These are phyloP conservation scores for Saksenaea vasiformis DNA, from an alignment of 371 early-diverging fungal species.

Conservation along the genomic window DNA sequence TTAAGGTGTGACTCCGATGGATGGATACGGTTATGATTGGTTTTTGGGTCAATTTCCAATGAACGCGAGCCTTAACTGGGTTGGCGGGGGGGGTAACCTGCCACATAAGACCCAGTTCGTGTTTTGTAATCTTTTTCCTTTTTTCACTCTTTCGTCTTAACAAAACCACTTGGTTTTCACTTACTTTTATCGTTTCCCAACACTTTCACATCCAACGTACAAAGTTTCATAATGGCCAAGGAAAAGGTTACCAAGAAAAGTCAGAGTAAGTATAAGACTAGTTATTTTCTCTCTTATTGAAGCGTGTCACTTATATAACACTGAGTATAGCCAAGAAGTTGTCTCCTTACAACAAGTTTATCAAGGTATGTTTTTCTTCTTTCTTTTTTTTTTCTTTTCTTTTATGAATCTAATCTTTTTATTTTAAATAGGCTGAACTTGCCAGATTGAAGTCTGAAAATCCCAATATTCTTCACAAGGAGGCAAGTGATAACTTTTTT, in stretches of 20 bases:
- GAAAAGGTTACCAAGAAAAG: conserved; percentile 25
- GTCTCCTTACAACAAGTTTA: conserved; percentile 69
- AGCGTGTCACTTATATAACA: conserved; percentile 3
- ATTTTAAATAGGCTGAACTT: conserved; percentile 52
- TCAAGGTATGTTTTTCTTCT: conserved; percentile 51
- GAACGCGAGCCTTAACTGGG: background rate
- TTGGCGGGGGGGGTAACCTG: background rate
- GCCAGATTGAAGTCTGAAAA: conserved; percentile 63
- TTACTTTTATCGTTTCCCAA: conserved; percentile 5
- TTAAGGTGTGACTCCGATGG: no score
- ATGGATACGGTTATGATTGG: background rate
- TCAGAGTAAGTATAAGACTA: conserved; percentile 17
- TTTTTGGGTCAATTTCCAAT: background rate
- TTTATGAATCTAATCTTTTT: background rate
- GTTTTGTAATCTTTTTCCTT: conserved; percentile 14
- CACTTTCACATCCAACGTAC: conserved; percentile 11
- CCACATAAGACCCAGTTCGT: conserved; percentile 1
- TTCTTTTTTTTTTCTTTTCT: background rate
- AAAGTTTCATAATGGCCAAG: conserved; percentile 33
- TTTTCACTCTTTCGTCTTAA: conserved; percentile 15
- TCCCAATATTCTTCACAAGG: conserved; percentile 63
- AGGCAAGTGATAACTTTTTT: conserved; percentile 27
- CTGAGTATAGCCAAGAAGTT: conserved; percentile 21
- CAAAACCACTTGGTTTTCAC: conserved; percentile 16
- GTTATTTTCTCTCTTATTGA: background rate